Evolutionary conservation across 306 rosid genomes (phyloP).

Genomic region (Coriaria nepalensis): DNA sequence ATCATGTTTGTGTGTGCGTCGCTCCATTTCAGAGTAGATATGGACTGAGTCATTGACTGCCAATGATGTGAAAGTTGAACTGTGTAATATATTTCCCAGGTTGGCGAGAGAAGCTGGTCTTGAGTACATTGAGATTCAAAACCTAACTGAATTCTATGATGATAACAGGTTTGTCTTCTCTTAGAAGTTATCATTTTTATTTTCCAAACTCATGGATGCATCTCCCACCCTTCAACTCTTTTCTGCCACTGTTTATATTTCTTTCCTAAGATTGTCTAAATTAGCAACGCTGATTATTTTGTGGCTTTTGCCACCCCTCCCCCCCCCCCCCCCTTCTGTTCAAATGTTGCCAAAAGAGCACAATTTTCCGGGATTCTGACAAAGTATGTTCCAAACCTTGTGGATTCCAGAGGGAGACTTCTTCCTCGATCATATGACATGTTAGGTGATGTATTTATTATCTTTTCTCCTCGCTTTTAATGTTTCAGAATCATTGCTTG

Average conservation of each 20-base stretch:
- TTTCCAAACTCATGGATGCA: neutral
- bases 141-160: conserved; percentile 79
- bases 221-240: no score
- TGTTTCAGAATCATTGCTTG: neutral
- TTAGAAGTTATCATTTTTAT: neutral
- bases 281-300: conserved; percentile 15
- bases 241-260: neutral
- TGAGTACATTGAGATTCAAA: conserved; percentile 89
- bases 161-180: conserved; percentile 63
- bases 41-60: no score
- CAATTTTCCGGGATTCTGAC: conserved; percentile 62
- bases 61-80: no score
- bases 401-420: conserved; percentile 84
- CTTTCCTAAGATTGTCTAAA: neutral
- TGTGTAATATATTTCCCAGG: conserved; percentile 25
- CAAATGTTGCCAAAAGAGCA: conserved; percentile 40
- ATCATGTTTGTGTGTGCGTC: no score
- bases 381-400: conserved; percentile 54
- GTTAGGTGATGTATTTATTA: conserved; percentile 41
- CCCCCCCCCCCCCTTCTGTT: neutral
- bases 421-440: conserved; percentile 84
- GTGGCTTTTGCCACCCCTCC: no score
- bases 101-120: conserved; percentile 98
- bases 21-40: no score
- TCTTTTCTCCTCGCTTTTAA: conserved; percentile 3